phyloP scores from a whole-genome alignment of 345 rosid genomes.

The Sisymbrium irio region DNA sequence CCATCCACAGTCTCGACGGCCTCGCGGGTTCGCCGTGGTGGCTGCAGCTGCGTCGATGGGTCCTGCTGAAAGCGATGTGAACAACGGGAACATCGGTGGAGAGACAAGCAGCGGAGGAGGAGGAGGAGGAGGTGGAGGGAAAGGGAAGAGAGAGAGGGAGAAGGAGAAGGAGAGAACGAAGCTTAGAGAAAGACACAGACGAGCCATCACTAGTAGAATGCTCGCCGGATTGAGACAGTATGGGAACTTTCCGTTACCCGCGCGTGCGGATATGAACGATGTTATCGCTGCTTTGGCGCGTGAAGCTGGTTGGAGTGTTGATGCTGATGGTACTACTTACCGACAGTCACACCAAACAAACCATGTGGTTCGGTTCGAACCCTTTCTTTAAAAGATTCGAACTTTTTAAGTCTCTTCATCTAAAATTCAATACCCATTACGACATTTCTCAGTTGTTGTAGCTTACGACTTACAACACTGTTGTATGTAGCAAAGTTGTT shows the following conservation, averaged over 20 bases:
- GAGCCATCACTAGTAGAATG: constrained; percentile 97
- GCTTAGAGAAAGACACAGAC: constrained; percentile 92
- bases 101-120: constrained; percentile 22
- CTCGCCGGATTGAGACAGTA: constrained; percentile 90
- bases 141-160: constrained; percentile 87
- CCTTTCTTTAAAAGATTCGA: background rate
- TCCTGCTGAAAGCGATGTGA: constrained; percentile 31
- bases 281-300: constrained; percentile 98
- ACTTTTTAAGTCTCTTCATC: background rate
- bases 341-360: constrained; percentile 63
- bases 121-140: constrained; percentile 49
- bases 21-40: constrained; percentile 32
- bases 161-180: constrained; percentile 95
- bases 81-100: constrained; percentile 25
- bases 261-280: constrained; percentile 99
- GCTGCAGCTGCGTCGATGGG: constrained; percentile 25
- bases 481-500: background rate
- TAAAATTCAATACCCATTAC: background rate
- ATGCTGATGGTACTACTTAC: constrained; percentile 83
- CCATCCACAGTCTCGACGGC: constrained; percentile 60
- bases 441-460: background rate
- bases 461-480: background rate
- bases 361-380: constrained; percentile 66
- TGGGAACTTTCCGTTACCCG: constrained; percentile 93
- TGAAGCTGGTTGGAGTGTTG: constrained; percentile 98